Conservation (phyloP, 495 filamentous ascomycete genomes). For the Penicillium coprophilum region DNA sequence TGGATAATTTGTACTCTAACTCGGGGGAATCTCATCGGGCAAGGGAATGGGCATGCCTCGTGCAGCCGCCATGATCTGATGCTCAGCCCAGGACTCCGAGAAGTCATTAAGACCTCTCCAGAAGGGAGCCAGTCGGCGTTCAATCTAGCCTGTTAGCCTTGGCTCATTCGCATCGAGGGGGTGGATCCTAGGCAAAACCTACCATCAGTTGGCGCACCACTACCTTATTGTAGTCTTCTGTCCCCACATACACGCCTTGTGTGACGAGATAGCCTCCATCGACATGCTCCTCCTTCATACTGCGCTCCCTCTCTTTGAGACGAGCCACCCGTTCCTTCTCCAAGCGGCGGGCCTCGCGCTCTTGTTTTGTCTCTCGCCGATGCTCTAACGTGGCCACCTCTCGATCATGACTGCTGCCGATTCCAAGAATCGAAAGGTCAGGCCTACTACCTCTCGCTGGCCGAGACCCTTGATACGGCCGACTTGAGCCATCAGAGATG, state of each 20-base stretch:
- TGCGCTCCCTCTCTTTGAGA: conserved; percentile 82
- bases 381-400: conserved; percentile 49
- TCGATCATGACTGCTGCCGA: conserved; percentile 44
- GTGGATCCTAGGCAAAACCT: conserved; percentile 25
- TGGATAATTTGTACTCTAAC: conserved; percentile 50
- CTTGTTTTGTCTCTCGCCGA: conserved; percentile 83
- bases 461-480: conserved; percentile 44
- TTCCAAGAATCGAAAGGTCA: conserved; percentile 57
- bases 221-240: conserved; percentile 89
- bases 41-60: conserved; percentile 81
- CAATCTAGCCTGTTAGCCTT: conserved; percentile 60
- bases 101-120: conserved; percentile 93
- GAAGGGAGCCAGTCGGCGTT: conserved; percentile 88
- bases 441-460: conserved; percentile 52
- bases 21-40: conserved; percentile 78
- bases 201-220: conserved; percentile 93
- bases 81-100: conserved; percentile 84
- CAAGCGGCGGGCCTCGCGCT: conserved; percentile 78
- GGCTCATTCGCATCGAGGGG: neutral
- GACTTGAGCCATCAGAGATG: conserved; percentile 35
- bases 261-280: conserved; percentile 96
- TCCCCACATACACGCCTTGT: conserved; percentile 85
- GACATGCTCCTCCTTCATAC: conserved; percentile 88
- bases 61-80: conserved; percentile 88
- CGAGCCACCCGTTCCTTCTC: conserved; percentile 77